These are phyloP conservation scores for Gastrolobium villosum DNA, from an alignment of 306 rosid genomes.

Conservation along the genomic window DNA sequence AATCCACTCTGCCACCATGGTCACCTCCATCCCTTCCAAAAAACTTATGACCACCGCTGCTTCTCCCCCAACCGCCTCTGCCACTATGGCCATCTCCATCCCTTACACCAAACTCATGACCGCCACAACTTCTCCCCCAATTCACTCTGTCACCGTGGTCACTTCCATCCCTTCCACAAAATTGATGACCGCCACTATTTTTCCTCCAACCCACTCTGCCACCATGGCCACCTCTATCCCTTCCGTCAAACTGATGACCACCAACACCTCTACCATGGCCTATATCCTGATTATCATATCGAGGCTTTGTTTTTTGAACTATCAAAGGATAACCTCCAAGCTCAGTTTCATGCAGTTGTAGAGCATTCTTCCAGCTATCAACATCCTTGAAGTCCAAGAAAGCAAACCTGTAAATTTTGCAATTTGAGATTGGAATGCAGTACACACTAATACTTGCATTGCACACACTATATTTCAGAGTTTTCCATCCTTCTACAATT, in stretches of 20 bases:
- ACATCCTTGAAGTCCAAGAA: constrained; percentile 72
- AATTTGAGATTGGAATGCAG: constrained; percentile 37
- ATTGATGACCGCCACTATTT: too few relatives aligned
- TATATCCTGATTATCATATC: constrained; percentile 35
- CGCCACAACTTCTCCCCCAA: neutral
- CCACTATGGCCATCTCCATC: neutral
- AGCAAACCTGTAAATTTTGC: constrained; percentile 64
- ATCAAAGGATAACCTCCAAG: constrained; percentile 54
- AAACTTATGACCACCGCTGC: neutral
- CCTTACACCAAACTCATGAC: constrained; percentile 15
- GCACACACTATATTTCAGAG: constrained; percentile 4
- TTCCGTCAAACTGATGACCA: constrained; percentile 16
- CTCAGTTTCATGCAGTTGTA: constrained; percentile 59
- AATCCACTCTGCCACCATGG: constrained; percentile 40
- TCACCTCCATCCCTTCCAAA: constrained; percentile 38
- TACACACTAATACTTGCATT: neutral
- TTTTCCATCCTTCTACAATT: neutral
- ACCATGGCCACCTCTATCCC: constrained; percentile 38
- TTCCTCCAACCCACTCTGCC: constrained; percentile 44
- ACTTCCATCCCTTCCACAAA: too few relatives aligned
- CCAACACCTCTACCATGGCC: neutral
- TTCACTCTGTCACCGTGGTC: too few relatives aligned
- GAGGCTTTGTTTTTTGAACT: constrained; percentile 70
- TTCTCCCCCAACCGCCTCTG: too few relatives aligned
- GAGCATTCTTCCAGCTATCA: constrained; percentile 59